Evolutionary conservation across 257 asterid species (phyloP).

Genomic region (Solanum tarijense): DNA sequence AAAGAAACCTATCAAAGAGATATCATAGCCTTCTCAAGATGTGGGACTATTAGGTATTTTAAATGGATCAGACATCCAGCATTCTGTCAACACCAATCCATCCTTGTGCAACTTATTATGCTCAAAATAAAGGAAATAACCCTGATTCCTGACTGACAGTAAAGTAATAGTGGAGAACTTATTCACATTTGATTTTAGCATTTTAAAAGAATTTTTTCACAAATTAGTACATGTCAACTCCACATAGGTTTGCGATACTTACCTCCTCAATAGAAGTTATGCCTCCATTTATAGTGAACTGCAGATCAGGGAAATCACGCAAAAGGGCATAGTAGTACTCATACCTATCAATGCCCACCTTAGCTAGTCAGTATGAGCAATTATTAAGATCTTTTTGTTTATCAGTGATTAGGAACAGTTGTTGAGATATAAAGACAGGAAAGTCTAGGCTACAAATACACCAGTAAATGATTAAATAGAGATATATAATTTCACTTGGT

Average conservation of each 20-base stretch:
- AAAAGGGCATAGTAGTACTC: slow-evolving; percentile 91
- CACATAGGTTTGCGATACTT: slow-evolving; percentile 4
- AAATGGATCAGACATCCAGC: neutral
- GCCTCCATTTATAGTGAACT: slow-evolving; percentile 92
- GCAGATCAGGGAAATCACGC: slow-evolving; percentile 94
- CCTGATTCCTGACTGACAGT: neutral
- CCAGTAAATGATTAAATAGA: neutral
- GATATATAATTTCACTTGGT: neutral
- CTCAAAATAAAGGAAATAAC: neutral
- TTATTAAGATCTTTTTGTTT: neutral
- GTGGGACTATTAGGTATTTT: neutral
- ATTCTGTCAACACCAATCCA: neutral
- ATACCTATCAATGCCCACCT: slow-evolving; percentile 35
- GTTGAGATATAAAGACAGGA: neutral
- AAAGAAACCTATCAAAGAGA: neutral
- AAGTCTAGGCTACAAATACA: slow-evolving; percentile 1
- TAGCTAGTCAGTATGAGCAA: neutral
- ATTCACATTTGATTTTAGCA: neutral
- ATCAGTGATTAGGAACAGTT: neutral
- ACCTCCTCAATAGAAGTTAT: slow-evolving; percentile 82
- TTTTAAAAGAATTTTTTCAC: neutral
- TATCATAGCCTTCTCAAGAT: neutral
- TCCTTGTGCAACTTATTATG: neutral
- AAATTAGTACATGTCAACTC: neutral
- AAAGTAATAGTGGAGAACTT: neutral